Base-by-base conservation (phyloP, 2,329 filamentous ascomycete species). In the Westerdykella ornata region DNA sequence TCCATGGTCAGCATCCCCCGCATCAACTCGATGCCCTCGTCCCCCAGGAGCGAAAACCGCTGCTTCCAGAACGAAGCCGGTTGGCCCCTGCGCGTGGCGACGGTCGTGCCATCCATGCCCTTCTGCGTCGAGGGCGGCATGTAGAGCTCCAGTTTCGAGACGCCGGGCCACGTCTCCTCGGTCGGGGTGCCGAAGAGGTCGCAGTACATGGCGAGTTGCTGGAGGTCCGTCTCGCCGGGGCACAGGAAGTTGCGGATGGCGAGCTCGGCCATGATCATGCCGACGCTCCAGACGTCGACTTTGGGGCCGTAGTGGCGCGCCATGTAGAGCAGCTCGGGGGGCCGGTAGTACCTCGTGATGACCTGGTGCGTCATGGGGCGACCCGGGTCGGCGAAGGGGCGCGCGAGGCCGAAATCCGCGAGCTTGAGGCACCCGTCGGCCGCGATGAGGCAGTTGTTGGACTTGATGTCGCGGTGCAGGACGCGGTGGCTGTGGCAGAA, bases 391-490 rank as follows among this genome's bases (percentile, higher is more conserved):
- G 88, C 84, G 64, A 96, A 96, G 46, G 77, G 80, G 48, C 92
- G 76, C 5, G 92, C 92, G 26, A 98, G 81, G 75, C 92, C 92
- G 57, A 98, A 98, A 83, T 98, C 92, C 28, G 90, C 92, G 38
- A 98, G 79, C 66, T 97, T 97, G 60, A 98, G 81, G 59, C 90
- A 86, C 37, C 92, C 90, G 62, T 95, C 86, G 32, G 87, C 85
- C 16, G 88, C 88, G 56, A 98, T 94, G 45, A 98, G 76, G 68
- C 97, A 72, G 71, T 98, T 98, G 77, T 97, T 97, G 36, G 90
- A 90, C 70, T 98, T 98, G 73, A 98, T 97, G 72, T 98, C 92
- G 55, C 92, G 86, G 69, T 98, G 92, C 20, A 98, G 76, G 14
- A 98, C 80, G 56, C 84, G 90, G 65, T 92, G 94, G 62, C 89